Evolutionary conservation across 306 rosid genomes (phyloP).

Genomic region (Cicer arietinum): DNA sequence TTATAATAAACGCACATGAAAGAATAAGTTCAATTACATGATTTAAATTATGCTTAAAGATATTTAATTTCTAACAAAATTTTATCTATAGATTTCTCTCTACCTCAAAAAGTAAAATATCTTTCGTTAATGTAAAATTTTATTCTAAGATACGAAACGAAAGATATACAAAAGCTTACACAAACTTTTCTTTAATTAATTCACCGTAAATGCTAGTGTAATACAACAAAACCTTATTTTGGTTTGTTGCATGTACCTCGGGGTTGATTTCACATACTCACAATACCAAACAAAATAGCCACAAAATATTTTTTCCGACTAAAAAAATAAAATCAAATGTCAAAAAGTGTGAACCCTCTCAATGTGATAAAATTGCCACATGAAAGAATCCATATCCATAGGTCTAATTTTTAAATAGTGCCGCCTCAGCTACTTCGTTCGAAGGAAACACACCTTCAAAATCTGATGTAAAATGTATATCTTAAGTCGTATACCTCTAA

Average conservation of each 20-base stretch:
- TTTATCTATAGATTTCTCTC: background rate
- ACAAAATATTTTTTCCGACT: background rate
- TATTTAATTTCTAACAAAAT: background rate
- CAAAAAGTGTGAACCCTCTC: background rate
- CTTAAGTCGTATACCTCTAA: too few species aligned
- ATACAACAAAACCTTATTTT: constrained; percentile 23
- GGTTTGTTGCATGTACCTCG: constrained; percentile 8
- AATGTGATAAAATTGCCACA: background rate
- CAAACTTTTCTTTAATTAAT: background rate
- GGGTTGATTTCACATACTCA: background rate
- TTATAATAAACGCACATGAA: too few species aligned
- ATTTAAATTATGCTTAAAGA: background rate
- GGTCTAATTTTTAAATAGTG: constrained; percentile 50
- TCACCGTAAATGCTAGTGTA: background rate
- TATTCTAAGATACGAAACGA: constrained; percentile 32
- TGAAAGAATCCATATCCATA: background rate
- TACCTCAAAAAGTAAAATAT: background rate
- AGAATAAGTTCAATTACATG: background rate
- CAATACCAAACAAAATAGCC: constrained; percentile 1
- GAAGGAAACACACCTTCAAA: constrained; percentile 49
- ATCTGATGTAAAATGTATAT: too few species aligned
- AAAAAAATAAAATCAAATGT: background rate
- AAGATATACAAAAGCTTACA: background rate
- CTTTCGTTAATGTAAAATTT: background rate
- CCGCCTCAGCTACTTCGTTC: constrained; percentile 73